These are phyloP conservation scores for Scleromitrula shiraiana DNA, from an alignment of 2,329 filamentous ascomycete species.

Conservation along the genomic window DNA sequence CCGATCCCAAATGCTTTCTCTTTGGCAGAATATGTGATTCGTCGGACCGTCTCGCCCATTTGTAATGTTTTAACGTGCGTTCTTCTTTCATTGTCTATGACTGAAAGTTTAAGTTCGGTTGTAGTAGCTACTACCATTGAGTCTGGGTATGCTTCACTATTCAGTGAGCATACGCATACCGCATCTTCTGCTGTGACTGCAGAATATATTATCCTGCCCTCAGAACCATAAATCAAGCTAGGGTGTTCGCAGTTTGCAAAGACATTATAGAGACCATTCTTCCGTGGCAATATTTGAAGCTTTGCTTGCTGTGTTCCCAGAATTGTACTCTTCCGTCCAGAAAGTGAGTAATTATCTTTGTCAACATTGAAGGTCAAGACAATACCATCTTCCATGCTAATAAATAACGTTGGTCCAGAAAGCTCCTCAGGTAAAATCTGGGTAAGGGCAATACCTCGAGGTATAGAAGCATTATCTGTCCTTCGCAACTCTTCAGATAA, in stretches of 20 bases:
- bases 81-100: constrained; percentile 74
- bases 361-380: constrained; percentile 78
- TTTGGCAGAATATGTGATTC: constrained; percentile 74
- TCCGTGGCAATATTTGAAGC: constrained; percentile 68
- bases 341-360: constrained; percentile 51
- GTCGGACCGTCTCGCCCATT: constrained; percentile 74
- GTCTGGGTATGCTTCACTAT: constrained; percentile 70
- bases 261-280: constrained; percentile 63
- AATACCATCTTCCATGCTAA: constrained; percentile 87
- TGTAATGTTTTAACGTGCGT: constrained; percentile 80
- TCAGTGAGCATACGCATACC: constrained; percentile 72
- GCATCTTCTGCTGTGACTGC: constrained; percentile 87
- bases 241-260: constrained; percentile 94
- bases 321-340: constrained; percentile 70
- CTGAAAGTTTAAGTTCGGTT: constrained; percentile 66
- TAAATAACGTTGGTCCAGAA: constrained; percentile 66
- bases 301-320: constrained; percentile 79
- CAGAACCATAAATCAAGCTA: constrained; percentile 83
- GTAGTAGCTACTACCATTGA: constrained; percentile 76
- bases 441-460: constrained; percentile 72
- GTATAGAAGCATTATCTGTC: constrained; percentile 66
- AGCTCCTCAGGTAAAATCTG: constrained; percentile 59
- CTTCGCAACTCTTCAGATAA: constrained; percentile 55
- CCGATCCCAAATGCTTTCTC: constrained; percentile 81
- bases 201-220: constrained; percentile 84